Evolutionary conservation across 441 rosid genomes (phyloP).

Genomic region (Erysimum cheiri): DNA sequence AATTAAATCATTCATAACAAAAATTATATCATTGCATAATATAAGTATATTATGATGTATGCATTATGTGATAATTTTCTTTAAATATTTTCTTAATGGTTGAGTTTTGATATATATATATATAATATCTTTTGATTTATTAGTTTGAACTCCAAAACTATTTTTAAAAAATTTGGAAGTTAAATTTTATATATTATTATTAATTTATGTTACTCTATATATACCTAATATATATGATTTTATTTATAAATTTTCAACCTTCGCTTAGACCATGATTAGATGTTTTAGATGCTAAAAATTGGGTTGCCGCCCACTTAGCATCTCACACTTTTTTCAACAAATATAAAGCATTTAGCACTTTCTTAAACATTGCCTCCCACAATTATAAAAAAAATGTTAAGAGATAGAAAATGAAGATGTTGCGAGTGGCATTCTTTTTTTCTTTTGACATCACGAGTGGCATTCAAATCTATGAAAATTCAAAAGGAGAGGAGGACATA

Average conservation of each 20-base stretch:
- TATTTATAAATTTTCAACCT: neutral
- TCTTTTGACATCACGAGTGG: constrained; percentile 14
- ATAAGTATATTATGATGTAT: no score
- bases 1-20: no score
- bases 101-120: neutral
- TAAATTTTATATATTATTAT: neutral
- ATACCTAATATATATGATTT: neutral
- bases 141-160: neutral
- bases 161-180: neutral
- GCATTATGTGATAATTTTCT: neutral
- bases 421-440: constrained; percentile 32
- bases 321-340: neutral
- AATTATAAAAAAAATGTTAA: neutral
- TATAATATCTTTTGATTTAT: neutral
- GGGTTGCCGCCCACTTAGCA: neutral
- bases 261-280: neutral
- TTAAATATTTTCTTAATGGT: neutral
- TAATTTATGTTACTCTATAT: neutral
- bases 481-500: neutral
- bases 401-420: constrained; percentile 1
- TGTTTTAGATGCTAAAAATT: neutral
- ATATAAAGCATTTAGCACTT: neutral
- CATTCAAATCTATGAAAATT: constrained; percentile 36
- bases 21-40: no score
- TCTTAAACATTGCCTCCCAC: neutral